These are phyloP conservation scores for Camelina hispida DNA, from an alignment of 345 rosid genomes.

Conservation along the genomic window DNA sequence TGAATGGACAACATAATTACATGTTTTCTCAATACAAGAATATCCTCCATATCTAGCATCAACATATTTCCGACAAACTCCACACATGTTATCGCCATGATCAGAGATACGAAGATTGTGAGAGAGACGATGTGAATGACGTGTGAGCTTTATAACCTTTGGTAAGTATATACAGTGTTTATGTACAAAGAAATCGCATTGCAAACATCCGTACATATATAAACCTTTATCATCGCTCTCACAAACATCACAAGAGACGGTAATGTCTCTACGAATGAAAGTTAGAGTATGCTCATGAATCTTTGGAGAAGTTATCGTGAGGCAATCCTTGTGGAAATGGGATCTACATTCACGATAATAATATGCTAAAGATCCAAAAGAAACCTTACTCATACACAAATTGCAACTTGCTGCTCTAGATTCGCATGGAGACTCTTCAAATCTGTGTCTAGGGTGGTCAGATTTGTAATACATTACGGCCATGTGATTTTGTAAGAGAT, in stretches of 20 bases:
- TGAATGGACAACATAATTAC: conserved; percentile 1
- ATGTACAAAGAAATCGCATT: conserved; percentile 22
- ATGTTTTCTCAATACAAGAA: not conserved
- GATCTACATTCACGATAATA: not conserved
- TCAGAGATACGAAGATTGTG: not conserved
- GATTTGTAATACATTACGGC: not conserved
- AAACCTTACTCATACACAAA: not conserved
- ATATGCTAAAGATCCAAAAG: not conserved
- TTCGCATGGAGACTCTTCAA: not conserved
- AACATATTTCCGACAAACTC: not conserved
- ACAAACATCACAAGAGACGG: not conserved
- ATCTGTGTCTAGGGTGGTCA: not conserved
- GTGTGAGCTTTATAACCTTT: conserved; percentile 9
- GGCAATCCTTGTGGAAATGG: conserved; percentile 6
- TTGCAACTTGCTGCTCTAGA: not conserved
- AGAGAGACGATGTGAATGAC: not conserved
- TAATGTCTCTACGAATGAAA: not conserved
- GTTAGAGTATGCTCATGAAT: conserved; percentile 15
- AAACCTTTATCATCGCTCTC: not conserved
- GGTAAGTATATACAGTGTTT: conserved; percentile 12
- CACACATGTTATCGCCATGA: not conserved
- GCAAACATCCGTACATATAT: conserved; percentile 15
- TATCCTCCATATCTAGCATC: not conserved
- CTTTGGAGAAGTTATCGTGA: not conserved
- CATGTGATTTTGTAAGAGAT: not conserved